Evolutionary conservation across 805 yeast genomes (phyloP), one percentile per base, ranked within the genome.

Genomic region (Saturnispora serradocipensis): DNA sequence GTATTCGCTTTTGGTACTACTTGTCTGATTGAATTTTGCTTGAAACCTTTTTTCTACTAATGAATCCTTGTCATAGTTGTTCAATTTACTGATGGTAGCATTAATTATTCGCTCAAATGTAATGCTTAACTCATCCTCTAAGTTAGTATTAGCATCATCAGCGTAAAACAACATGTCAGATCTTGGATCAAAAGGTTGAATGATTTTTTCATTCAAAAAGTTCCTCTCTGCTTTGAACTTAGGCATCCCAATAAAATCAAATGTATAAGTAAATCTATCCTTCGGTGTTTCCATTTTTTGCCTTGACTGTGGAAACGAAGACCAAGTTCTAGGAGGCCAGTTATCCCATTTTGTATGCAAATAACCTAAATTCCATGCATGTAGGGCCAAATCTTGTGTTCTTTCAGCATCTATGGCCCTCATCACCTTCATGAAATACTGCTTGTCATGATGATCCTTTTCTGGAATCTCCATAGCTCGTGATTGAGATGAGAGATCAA

Each of bases 351-450:
- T 34, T 16, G 46, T 43, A 15, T 43, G 51, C 9, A 40, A 32
- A 43, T 42, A 22, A 6, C 42, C 47, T 22, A 49, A 28, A 49
- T 49, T 49, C 51, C 51, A 49, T 7, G 36, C 42, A 34, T 49
- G 51, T 10, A 49, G 36, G 4, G 47, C 36, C 36, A 49, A 43
- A 34, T 49, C 51, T 10, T 25, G 13, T 7, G 47, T 49, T 25
- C 47, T 34, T 15, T 34, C 36, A 2, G 39, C 30, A 20, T 49
- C 51, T 10, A 49, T 25, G 8, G 47, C 43, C n/a, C 43, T 34
- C 34, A 49, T 11, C 15, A 49, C 40, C 15, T 30, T 27, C 20
- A 15, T 30, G 22, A 24, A 44, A 15, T 49, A 18, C 6, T 15
- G 16, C 24, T 35, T 35, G 6, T 43, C 46, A 18, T 43, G 27